Evolutionary conservation across 164 flowering plant species (phyloP).

Genomic region (Stephania cephalantha): DNA sequence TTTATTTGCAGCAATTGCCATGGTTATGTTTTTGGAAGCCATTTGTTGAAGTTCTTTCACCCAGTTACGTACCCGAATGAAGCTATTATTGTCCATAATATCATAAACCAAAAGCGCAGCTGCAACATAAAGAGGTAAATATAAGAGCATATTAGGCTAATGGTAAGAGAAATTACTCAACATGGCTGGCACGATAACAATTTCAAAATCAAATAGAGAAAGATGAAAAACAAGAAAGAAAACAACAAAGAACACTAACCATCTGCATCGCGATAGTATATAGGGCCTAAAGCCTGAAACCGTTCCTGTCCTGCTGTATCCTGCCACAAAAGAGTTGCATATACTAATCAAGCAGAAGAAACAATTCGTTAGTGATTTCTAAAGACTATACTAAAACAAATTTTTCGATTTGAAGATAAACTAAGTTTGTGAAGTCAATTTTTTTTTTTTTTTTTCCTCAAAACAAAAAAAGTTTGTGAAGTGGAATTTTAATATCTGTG

Average conservation of each 20-base stretch:
- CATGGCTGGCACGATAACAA: not conserved
- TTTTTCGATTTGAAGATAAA: not conserved
- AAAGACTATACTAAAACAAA: not conserved
- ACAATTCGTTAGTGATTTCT: not conserved
- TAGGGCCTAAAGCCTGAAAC: conserved; percentile 33
- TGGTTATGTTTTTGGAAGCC: conserved; percentile 24
- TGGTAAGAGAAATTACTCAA: not conserved
- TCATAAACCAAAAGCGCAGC: conserved; percentile 33
- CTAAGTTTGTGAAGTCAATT: not conserved
- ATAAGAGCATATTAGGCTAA: not conserved
- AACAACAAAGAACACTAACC: conserved; percentile 16
- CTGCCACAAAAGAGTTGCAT: conserved; percentile 13
- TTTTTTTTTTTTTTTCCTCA: not conserved
- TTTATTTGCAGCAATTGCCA: conserved; percentile 33
- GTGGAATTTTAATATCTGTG: too few relatives aligned
- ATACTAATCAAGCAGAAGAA: not conserved
- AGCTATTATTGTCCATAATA: conserved; percentile 25
- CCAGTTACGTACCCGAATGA: conserved; percentile 29
- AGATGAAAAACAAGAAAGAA: not conserved
- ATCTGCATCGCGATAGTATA: conserved; percentile 35
- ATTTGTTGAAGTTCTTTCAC: conserved; percentile 33
- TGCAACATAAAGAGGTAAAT: conserved; percentile 11
- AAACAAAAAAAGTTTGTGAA: not conserved
- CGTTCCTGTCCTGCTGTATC: conserved; percentile 35
- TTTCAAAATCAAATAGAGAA: not conserved